A percentile compares a stretch with the other conserved stretches of the same genome.
These are phyloP conservation scores for Cercospora citrullina DNA, from an alignment of 2,329 filamentous ascomycete species.

Conservation along the genomic window DNA sequence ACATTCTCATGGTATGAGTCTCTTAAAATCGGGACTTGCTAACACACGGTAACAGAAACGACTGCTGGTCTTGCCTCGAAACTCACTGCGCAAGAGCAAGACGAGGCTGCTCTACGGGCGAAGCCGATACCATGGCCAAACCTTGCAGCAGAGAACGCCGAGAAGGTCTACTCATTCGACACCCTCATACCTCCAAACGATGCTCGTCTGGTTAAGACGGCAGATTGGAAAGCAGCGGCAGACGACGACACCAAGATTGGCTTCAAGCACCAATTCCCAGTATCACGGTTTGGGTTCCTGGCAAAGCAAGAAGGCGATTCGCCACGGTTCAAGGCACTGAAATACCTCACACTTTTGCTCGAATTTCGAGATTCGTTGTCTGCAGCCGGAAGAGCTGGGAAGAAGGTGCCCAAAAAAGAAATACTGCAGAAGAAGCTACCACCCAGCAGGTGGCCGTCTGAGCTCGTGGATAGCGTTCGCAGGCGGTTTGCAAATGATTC, in stretches of 20 bases:
- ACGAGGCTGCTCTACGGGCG: constrained; percentile 62
- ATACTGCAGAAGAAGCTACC: constrained; percentile 58
- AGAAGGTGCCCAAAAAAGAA: constrained; percentile 61
- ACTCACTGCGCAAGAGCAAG: constrained; percentile 61
- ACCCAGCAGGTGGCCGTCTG: constrained; percentile 54
- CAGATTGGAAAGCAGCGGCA: constrained; percentile 70
- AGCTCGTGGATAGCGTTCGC: constrained; percentile 65
- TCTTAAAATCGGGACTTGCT: too few species aligned
- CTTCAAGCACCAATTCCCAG: constrained; percentile 64
- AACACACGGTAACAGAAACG: constrained; percentile 41
- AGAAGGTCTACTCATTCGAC: constrained; percentile 71
- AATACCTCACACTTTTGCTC: constrained; percentile 51
- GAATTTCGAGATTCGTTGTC: constrained; percentile 48
- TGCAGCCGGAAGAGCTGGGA: constrained; percentile 37
- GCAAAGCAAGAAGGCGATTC: constrained; percentile 54
- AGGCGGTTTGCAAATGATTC: constrained; percentile 65
- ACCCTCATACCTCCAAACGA: constrained; percentile 67
- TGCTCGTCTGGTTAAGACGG: constrained; percentile 66
- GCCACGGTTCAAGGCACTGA: constrained; percentile 49
- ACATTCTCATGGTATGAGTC: too few species aligned
- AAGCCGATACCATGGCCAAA: constrained; percentile 75
- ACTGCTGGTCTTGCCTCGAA: constrained; percentile 64
- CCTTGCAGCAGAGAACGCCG: constrained; percentile 63
- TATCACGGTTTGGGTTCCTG: constrained; percentile 60
- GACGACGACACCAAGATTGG: constrained; percentile 51